Evolutionary conservation across 2,329 filamentous ascomycete genomes (phyloP), one percentile per base, ranked within the genome.

Genomic region (Diaporthe longicolla): DNA sequence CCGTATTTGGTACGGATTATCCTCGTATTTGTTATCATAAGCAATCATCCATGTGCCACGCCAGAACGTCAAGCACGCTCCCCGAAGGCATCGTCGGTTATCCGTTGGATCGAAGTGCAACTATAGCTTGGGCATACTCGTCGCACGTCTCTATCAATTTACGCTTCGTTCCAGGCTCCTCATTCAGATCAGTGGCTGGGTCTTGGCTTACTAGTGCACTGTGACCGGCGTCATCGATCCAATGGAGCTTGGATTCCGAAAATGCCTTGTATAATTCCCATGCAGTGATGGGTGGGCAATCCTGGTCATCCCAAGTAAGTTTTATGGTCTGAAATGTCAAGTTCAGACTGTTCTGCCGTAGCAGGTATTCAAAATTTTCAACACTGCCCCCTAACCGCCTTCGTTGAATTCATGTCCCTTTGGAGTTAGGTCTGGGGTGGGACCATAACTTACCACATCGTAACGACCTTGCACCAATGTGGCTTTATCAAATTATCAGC

Each of bases 131-230:
- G 13, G 48, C 63, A 15, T 54, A 68, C n/a, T 68, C n/a, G 15
- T 68, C 63, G n/a, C 63, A 68, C 13, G 17, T 13, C 17, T 68
- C 48, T 21, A 68, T 54, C 1, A 68, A 24, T 29, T 40, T 68
- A 7, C 15, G 13, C n/a, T 68, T 68, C n/a, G 32, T 68, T 68
- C 63, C 63, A n/a, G 63, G 63, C 35, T 68, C 63, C 63, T 68
- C 15, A 54, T 4, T 10, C n/a, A 19, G 19, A 54, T 68, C 15
- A 68, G 63, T 54, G 32, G 35, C 15, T 37, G 4, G 32, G 4
- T 8, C 9, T 68, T 9, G 48, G 17, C n/a, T 32, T 5, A 68
- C 63, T n/a, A 68, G 6, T 21, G n/a, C 63, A 68, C 48, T 68
- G 19, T 68, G 63, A 2, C 63, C 48, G 40, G 63, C 63, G 26